Percentiles rank a stretch among this genome's conserved stretches.
These are phyloP conservation scores for Hypoxylon trugodes DNA, from an alignment of 495 filamentous ascomycete species.

Conservation along the genomic window DNA sequence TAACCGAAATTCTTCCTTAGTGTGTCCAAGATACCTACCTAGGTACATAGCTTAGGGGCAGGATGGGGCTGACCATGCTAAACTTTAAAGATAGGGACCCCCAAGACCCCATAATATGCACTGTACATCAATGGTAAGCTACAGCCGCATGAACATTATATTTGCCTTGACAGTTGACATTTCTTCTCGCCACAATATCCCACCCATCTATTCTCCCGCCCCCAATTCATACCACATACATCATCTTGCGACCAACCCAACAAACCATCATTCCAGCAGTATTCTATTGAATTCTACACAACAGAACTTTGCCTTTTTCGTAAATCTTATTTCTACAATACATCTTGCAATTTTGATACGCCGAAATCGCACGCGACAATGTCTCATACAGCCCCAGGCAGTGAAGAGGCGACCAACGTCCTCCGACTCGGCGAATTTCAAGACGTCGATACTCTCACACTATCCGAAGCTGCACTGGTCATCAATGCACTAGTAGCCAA, in stretches of 20 bases:
- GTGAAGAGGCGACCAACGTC: constrained; percentile 85
- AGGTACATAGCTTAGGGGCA: neutral
- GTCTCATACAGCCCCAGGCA: constrained; percentile 68
- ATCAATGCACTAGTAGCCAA: constrained; percentile 86
- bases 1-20: constrained; percentile 19
- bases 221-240: neutral
- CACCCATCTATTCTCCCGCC: too few relatives aligned
- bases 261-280: too few relatives aligned
- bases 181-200: too few relatives aligned
- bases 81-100: constrained; percentile 8
- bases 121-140: too few relatives aligned
- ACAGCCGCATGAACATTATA: constrained; percentile 33
- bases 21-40: neutral
- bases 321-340: too few relatives aligned
- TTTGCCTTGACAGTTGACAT: constrained; percentile 30
- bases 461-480: constrained; percentile 90
- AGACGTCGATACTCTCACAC: constrained; percentile 82
- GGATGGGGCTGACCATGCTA: neutral
- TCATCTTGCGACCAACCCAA: constrained; percentile 19
- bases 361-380: constrained; percentile 18
- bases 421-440: constrained; percentile 93
- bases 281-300: too few relatives aligned
- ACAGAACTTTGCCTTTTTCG: too few relatives aligned
- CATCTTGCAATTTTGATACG: neutral
- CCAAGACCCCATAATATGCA: constrained; percentile 15